A percentile compares a stretch with the other conserved stretches of the same genome.
Evolutionary conservation across 225 moss, liverwort and hornwort genomes (phyloP).

Genomic region (Ulota crispa): DNA sequence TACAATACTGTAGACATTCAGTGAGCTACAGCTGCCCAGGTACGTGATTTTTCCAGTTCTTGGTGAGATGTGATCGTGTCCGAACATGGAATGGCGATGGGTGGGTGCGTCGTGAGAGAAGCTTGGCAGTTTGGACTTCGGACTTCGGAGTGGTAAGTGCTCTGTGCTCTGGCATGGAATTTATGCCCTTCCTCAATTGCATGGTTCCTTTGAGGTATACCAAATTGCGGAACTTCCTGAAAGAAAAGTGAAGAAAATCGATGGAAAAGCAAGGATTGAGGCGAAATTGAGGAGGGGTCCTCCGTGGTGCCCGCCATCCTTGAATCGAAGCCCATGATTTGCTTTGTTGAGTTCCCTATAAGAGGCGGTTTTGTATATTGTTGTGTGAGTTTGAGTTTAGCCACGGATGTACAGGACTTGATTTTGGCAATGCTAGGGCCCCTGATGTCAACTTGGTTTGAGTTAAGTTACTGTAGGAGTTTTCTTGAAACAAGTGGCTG

Average conservation of each 20-base stretch:
- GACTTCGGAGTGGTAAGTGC: neutral
- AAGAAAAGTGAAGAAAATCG: neutral
- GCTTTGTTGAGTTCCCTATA: neutral
- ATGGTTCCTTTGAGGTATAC: conserved; percentile 1
- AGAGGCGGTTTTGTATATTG: neutral
- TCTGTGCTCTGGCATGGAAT: neutral
- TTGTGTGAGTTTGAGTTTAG: neutral
- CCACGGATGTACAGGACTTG: neutral
- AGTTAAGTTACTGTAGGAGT: neutral
- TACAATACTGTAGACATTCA: no score
- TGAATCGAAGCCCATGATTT: neutral
- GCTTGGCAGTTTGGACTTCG: neutral
- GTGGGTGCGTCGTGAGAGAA: neutral
- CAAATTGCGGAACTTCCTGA: neutral
- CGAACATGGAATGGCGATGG: no score
- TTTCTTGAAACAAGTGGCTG: neutral
- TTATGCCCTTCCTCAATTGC: neutral
- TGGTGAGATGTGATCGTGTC: no score
- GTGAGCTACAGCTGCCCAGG: no score
- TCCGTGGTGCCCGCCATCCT: neutral
- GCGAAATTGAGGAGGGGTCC: no score
- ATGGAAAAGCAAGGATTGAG: neutral
- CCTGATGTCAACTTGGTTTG: neutral
- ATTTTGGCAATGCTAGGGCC: neutral
- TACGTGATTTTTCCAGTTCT: no score